Evolutionary conservation across 129 eudicot species (phyloP).

Genomic region (Chrysanthemum makinoi): DNA sequence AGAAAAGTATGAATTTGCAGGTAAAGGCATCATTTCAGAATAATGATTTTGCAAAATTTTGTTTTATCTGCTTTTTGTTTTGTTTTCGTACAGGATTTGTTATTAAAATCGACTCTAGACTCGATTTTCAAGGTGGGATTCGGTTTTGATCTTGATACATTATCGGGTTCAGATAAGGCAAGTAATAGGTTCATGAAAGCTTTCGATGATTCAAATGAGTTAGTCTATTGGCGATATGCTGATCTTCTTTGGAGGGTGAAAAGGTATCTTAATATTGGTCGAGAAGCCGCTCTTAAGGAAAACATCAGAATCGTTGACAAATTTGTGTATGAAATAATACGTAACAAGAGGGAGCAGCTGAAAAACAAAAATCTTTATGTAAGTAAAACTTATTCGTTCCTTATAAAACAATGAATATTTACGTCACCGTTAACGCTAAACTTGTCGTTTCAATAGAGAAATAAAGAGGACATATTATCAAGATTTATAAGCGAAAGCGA

Average conservation of each 20-base stretch:
- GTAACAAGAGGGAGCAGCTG: constrained; percentile 25
- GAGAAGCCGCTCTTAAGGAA: constrained; percentile 21
- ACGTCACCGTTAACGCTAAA: background rate
- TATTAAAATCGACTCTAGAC: constrained; percentile 2
- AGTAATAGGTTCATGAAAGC: constrained; percentile 11
- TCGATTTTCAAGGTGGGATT: constrained; percentile 5
- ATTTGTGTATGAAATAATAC: constrained; percentile 1
- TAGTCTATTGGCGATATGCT: background rate
- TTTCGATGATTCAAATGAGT: constrained; percentile 1
- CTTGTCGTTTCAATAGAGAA: background rate
- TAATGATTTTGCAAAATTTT: background rate
- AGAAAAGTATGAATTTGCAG: constrained; percentile 40
- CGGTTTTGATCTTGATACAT: constrained; percentile 4
- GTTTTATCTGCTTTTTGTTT: background rate
- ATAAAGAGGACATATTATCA: background rate
- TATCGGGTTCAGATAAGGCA: constrained; percentile 1
- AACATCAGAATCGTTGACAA: constrained; percentile 42
- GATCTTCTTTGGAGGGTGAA: constrained; percentile 8
- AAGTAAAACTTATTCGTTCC: constrained; percentile 9
- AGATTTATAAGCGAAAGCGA: constrained; percentile 1
- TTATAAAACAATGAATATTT: background rate
- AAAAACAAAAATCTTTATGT: constrained; percentile 30
- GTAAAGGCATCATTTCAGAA: constrained; percentile 8
- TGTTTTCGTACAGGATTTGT: constrained; percentile 6
- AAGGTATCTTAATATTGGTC: background rate